phyloP scores from a whole-genome alignment of 371 early-diverging fungal genomes.

The Rhizopus sp. region DNA sequence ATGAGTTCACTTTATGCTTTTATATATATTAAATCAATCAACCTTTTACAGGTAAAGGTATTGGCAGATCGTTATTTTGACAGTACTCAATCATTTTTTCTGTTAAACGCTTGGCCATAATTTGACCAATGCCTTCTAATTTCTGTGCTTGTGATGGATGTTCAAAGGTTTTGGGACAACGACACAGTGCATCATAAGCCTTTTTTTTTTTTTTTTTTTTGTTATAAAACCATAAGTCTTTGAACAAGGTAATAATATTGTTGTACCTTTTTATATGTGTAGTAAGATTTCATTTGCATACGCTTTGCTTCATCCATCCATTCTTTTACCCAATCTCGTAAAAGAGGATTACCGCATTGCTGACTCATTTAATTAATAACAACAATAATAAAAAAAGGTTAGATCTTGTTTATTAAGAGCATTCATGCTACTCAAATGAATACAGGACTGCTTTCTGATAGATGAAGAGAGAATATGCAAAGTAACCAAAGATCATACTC shows the following conservation, averaged over 20 bases:
- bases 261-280: constrained; percentile 59
- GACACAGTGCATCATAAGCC: constrained; percentile 67
- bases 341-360: constrained; percentile 63
- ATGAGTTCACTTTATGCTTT: not conserved
- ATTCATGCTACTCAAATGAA: no score
- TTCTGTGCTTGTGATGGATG: constrained; percentile 58
- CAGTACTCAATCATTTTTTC: constrained; percentile 57
- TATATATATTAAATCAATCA: constrained; percentile 5
- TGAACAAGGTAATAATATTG: not conserved
- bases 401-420: no score
- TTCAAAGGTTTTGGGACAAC: constrained; percentile 53
- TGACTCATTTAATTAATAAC: constrained; percentile 2
- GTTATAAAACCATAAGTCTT: not conserved
- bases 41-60: constrained; percentile 46
- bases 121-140: constrained; percentile 67
- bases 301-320: constrained; percentile 55
- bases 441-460: no score
- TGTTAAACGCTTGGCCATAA: constrained; percentile 62
- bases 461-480: not conserved
- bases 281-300: constrained; percentile 43
- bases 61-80: constrained; percentile 50
- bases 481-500: no score
- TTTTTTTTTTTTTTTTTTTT: constrained; percentile 14
- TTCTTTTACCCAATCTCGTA: constrained; percentile 63
- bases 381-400: not conserved